Conservation (phyloP, 371 early-diverging fungal genomes). For the Conidiobolus incongruus region DNA sequence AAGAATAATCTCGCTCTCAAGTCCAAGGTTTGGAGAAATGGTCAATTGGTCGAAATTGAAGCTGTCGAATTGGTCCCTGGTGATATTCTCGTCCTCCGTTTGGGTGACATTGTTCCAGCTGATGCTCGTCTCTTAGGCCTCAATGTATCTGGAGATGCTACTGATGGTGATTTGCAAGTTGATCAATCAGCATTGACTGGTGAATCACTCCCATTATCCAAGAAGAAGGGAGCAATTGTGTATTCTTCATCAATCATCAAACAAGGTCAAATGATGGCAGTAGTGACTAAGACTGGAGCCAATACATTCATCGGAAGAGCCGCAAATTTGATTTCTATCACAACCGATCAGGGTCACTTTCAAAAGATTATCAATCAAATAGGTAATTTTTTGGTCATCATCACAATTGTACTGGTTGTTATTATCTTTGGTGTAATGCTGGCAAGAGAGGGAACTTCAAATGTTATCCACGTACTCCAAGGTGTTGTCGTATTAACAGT, state of each 20-base stretch:
- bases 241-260: slow-evolving; percentile 69
- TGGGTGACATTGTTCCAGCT: slow-evolving; percentile 89
- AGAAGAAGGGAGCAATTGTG: slow-evolving; percentile 51
- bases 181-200: slow-evolving; percentile 93
- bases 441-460: slow-evolving; percentile 11
- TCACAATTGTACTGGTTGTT: slow-evolving; percentile 55
- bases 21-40: slow-evolving; percentile 54
- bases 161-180: slow-evolving; percentile 53
- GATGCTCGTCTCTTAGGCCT: slow-evolving; percentile 74
- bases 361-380: slow-evolving; percentile 77
- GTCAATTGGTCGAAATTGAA: slow-evolving; percentile 57
- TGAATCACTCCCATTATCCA: slow-evolving; percentile 72
- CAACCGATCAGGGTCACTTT: slow-evolving; percentile 65
- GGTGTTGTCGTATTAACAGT: slow-evolving; percentile 79
- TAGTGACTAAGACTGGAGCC: slow-evolving; percentile 65
- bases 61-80: slow-evolving; percentile 61
- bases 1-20: slow-evolving; percentile 49
- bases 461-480: slow-evolving; percentile 30
- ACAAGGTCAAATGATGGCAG: slow-evolving; percentile 64
- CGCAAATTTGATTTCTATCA: slow-evolving; percentile 64
- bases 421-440: slow-evolving; percentile 59
- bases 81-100: slow-evolving; percentile 66
- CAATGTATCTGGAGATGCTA: slow-evolving; percentile 51
- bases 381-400: slow-evolving; percentile 74
- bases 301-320: slow-evolving; percentile 78